Evolutionary conservation across 2,329 filamentous ascomycete species (phyloP), one percentile per base, ranked within the genome.

Genomic region (Helotiales sp.): DNA sequence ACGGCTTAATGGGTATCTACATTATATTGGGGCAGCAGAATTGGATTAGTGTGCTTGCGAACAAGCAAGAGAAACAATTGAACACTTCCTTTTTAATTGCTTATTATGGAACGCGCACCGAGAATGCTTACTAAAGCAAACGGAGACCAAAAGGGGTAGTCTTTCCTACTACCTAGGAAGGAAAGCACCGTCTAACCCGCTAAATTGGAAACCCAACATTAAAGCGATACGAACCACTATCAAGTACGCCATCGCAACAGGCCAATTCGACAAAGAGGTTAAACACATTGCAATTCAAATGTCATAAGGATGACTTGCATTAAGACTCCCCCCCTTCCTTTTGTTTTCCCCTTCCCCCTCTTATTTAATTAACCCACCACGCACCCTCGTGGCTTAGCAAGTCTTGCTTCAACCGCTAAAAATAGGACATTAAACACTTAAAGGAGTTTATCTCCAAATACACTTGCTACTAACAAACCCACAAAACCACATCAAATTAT

Each of bases 1-100:
- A 65, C 71, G 75, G 72, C 70, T 78, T n/a, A 77, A 77, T 71
- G 63, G 66, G 49, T 77, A 77, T 67, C 71, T 76, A 24, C 32
- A 62, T 32, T 24, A 20, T 8, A 70, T 70, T 52, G 61, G 52
- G 45, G 63, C 57, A 54, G 62, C 20, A 47, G 49, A 60, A 54
- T 69, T 63, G 50, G 66, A 74, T 62, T 68, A 72, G 61, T 75
- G 69, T 68, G 66, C 43, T 15, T 67, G 63, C 57, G 66, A 59
- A 20, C 61, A 66, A 61, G 65, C 64, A 61, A 67, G 57, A n/a
- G n/a, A n/a, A n/a, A n/a, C n/a, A n/a, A n/a, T n/a, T n/a, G 30
- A 32, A 32, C 30, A 32, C 30, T 57, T 57, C 22, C 28, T 57
- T 15, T 57, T 57, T 10, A 15, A 22, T 10, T 57, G 28, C 28